Evolutionary conservation across 192 early-diverging fungal species (phyloP).

Genomic region (Entomortierella beljakovae): DNA sequence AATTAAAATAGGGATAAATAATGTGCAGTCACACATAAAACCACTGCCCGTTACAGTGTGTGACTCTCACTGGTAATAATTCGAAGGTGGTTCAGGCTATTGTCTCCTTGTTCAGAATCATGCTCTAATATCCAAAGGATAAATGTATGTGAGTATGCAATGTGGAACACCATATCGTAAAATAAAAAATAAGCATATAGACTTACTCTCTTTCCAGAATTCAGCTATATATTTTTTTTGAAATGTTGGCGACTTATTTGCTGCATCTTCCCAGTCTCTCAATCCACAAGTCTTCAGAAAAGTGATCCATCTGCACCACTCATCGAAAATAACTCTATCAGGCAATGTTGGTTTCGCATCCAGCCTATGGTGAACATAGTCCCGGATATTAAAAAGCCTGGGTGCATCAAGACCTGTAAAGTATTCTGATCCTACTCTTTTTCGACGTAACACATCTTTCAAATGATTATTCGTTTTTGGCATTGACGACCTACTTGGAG

Average conservation of each 20-base stretch:
- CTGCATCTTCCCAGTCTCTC: not conserved
- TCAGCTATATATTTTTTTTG: slow-evolving; percentile 1
- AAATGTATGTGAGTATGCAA: not conserved
- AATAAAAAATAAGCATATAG: not conserved
- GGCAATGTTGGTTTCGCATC: not conserved
- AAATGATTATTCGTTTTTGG: not conserved
- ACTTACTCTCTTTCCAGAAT: not conserved
- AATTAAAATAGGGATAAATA: too few species aligned
- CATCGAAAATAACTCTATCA: not conserved
- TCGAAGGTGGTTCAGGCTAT: not conserved
- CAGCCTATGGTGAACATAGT: not conserved
- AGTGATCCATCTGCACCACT: not conserved
- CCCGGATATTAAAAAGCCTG: not conserved
- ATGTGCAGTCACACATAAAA: too few species aligned
- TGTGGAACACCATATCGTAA: not conserved
- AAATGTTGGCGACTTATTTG: not conserved
- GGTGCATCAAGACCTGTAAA: not conserved
- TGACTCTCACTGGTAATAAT: not conserved
- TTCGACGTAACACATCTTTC: not conserved
- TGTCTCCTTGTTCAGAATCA: not conserved
- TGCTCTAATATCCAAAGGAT: not conserved
- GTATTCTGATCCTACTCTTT: not conserved
- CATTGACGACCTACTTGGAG: not conserved
- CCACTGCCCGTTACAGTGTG: too few species aligned
- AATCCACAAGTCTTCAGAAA: slow-evolving; percentile 4